Evolutionary conservation across 164 flowering plant species (phyloP).

Genomic region (Cinnamomum micranthum): DNA sequence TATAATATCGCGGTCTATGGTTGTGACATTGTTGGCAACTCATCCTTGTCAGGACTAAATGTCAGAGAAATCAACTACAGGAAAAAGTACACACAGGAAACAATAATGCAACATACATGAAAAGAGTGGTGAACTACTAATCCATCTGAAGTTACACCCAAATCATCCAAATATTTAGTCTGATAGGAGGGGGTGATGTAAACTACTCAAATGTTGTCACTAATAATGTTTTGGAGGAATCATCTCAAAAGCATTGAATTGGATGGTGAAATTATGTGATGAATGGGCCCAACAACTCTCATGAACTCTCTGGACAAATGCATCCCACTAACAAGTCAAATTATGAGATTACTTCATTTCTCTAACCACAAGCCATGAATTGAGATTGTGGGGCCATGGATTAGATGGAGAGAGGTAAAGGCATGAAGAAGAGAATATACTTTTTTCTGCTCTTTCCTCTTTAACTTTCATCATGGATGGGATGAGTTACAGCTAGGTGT

Average conservation of each 20-base stretch:
- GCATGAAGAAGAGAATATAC: not conserved
- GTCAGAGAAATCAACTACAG: not conserved
- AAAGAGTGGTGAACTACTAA: not conserved
- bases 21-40: not conserved
- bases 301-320: too few species aligned
- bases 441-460: not conserved
- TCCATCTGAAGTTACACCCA: not conserved
- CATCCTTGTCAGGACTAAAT: not conserved
- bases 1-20: too few species aligned
- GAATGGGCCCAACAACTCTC: not conserved
- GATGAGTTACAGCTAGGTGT: not conserved
- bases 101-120: not conserved
- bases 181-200: not conserved
- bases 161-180: not conserved
- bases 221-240: not conserved
- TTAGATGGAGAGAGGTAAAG: not conserved
- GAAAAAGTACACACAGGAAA: not conserved
- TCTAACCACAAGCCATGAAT: not conserved
- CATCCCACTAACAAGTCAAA: not conserved
- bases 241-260: not conserved
- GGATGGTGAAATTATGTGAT: not conserved
- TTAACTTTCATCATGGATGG: not conserved
- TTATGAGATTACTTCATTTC: not conserved
- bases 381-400: not conserved
- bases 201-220: not conserved